Base-by-base conservation (phyloP, 306 rosid genomes). In the Heteromeles arbutifolia region DNA sequence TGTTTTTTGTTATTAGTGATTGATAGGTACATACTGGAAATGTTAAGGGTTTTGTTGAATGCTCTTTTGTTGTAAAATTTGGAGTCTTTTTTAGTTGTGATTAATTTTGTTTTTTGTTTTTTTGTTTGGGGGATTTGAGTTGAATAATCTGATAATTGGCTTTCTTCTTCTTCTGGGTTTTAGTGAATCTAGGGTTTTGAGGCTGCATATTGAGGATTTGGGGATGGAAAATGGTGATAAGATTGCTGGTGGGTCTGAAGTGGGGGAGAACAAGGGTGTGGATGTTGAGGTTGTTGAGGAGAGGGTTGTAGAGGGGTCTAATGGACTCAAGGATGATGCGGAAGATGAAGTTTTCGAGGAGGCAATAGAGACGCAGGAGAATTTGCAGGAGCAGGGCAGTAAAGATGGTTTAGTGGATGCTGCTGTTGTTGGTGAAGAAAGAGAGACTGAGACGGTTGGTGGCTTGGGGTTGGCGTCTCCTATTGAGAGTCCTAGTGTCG, bases 311-410 rank as follows among this genome's bases (percentile, higher is more conserved):
- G 83, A 78, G 69, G 89, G 69, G 72, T 81, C 88, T 74, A 84
- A 78, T 22, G 84, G 85, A 24, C 39, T 65, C 73, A 84, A 86
- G 81, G 90, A 82, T 77, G 76, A 78, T 50, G 80, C 72, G 39
- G 85, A 37, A 66, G 90, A 79, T 10, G 97, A 82, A 65, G 88
- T 80, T 84, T 86, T 85, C 6, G 84, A 87, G 88, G 92, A 90
- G 87, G 92, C 87, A 3, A 25, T 83, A 31, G 87, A 70, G 41
- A 69, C 78, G 2, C 75, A 62, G 41, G 86, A 84, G 39, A 61
- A 61, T 73, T 83, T 66, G 58, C 63, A 64, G 62, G 90, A 77
- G 79, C 84, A 72, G 59, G 84, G 73, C 56, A 37, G 65, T 28
- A 50, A 74, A 22, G 37, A 18, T 31, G 48, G 32, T 66, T 63